Percentiles rank a stretch among this genome's conserved stretches.
These are phyloP conservation scores for Kwoniella europaea DNA, from an alignment of 768 basidiomycete genomes.

Conservation along the genomic window DNA sequence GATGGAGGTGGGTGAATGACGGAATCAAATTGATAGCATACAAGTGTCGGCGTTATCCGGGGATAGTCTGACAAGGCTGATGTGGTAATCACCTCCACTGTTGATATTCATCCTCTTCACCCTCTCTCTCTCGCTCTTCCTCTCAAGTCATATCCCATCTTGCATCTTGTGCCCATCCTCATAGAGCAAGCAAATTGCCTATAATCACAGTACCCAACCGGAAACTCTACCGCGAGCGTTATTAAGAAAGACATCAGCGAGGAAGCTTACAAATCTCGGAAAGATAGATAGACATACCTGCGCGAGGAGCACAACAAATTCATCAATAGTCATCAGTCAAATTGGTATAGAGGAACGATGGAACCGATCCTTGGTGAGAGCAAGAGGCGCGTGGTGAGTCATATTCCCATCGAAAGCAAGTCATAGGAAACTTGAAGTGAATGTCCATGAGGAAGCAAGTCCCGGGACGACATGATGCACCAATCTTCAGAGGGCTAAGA, in stretches of 20 bases:
- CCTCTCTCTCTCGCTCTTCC: background rate
- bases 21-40: conserved; percentile 16
- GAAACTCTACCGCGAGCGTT: no score
- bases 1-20: background rate
- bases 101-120: background rate
- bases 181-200: no score
- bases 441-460: background rate
- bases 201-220: no score
- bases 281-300: no score
- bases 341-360: no score
- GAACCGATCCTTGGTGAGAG: conserved; percentile 73
- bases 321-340: no score
- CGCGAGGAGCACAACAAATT: no score
- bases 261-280: no score
- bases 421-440: background rate
- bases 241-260: no score
- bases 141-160: background rate
- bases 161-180: no score
- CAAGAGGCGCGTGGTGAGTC: conserved; percentile 85
- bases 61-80: conserved; percentile 4
- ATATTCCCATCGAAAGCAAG: background rate
- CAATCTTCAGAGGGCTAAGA: no score
- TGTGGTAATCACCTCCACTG: conserved; percentile 9
- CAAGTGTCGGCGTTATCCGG: conserved; percentile 30
- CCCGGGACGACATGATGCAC: background rate